These are phyloP conservation scores for Zopfochytrium polystomum DNA, from an alignment of 371 early-diverging fungal genomes.

Conservation along the genomic window DNA sequence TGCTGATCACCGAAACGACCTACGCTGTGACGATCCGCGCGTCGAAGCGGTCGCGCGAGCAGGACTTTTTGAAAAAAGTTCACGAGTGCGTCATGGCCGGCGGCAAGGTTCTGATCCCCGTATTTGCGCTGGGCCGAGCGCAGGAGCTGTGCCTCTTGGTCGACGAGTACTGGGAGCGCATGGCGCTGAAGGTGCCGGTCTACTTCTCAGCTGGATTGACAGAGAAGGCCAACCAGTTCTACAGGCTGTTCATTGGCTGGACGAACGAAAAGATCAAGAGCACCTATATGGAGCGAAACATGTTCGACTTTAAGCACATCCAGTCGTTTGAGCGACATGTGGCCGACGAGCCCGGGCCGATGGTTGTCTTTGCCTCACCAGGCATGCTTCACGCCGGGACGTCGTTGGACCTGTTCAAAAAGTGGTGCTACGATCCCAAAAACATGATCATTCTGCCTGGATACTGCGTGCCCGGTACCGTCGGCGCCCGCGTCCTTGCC, in stretches of 20 bases:
- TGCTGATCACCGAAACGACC: slow-evolving; percentile 98
- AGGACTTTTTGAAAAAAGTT: slow-evolving; percentile 87
- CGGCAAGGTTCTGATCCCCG: slow-evolving; percentile 95
- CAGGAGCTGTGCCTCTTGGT: slow-evolving; percentile 98
- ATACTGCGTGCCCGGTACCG: slow-evolving; percentile 98
- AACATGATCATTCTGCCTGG: slow-evolving; percentile 98
- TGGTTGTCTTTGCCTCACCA: slow-evolving; percentile 99
- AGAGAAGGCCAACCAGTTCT: slow-evolving; percentile 95
- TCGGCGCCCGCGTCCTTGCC: slow-evolving; percentile 93
- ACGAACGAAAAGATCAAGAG: slow-evolving; percentile 97
- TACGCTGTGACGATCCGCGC: slow-evolving; percentile 97
- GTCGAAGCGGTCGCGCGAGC: slow-evolving; percentile 78
- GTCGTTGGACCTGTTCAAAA: slow-evolving; percentile 95
- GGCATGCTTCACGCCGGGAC: slow-evolving; percentile 99
- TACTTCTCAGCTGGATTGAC: slow-evolving; percentile 99
- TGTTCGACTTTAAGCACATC: slow-evolving; percentile 97
- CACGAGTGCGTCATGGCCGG: slow-evolving; percentile 92
- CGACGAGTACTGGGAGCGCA: slow-evolving; percentile 92
- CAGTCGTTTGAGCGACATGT: slow-evolving; percentile 80
- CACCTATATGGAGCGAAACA: slow-evolving; percentile 89
- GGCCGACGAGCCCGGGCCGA: slow-evolving; percentile 94
- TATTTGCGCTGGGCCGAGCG: slow-evolving; percentile 98
- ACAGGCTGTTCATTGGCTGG: slow-evolving; percentile 99
- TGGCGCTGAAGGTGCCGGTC: slow-evolving; percentile 87
- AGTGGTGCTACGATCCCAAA: slow-evolving; percentile 93